A percentile compares a stretch with the other conserved stretches of the same genome.
Conservation (phyloP, 2,329 filamentous ascomycete genomes). For the Pyrenophora tritici-repentis region DNA sequence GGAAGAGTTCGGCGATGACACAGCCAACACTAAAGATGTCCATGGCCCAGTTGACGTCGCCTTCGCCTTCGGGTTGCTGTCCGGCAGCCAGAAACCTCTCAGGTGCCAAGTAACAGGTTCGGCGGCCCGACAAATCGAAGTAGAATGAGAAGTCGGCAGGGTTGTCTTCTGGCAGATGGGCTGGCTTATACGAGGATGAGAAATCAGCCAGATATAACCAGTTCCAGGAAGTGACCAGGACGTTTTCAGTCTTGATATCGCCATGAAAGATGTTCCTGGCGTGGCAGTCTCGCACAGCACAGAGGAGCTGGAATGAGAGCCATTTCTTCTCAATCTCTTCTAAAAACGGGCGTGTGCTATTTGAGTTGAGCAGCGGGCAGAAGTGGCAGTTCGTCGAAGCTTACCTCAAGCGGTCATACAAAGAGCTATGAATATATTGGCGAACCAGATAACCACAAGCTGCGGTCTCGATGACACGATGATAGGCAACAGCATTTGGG, state of each 20-base stretch:
- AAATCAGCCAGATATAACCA: constrained; percentile 99
- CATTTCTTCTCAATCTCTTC: constrained; percentile 99
- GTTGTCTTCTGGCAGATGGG: constrained; percentile 92
- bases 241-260: constrained; percentile 98
- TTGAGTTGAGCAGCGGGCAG: constrained; percentile 27
- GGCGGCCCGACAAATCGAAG: constrained; percentile 88
- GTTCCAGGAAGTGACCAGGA: constrained; percentile 97
- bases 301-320: constrained; percentile 94
- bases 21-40: constrained; percentile 97
- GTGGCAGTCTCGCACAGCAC: constrained; percentile 90
- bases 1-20: constrained; percentile 93
- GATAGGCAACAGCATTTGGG: constrained; percentile 88
- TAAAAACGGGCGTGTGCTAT: constrained; percentile 88
- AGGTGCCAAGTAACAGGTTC: constrained; percentile 93
- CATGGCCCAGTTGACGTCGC: constrained; percentile 86
- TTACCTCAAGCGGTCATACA: constrained; percentile 86
- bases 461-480: constrained; percentile 88
- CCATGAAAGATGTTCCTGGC: constrained; percentile 88
- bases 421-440: constrained; percentile 93
- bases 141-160: constrained; percentile 97
- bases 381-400: background rate
- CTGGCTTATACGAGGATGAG: constrained; percentile 92
- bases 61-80: constrained; percentile 66
- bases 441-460: constrained; percentile 91
- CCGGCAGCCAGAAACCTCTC: constrained; percentile 82